Base-by-base conservation (phyloP, 805 yeast species). In the Metschnikowia hibisci region DNA sequence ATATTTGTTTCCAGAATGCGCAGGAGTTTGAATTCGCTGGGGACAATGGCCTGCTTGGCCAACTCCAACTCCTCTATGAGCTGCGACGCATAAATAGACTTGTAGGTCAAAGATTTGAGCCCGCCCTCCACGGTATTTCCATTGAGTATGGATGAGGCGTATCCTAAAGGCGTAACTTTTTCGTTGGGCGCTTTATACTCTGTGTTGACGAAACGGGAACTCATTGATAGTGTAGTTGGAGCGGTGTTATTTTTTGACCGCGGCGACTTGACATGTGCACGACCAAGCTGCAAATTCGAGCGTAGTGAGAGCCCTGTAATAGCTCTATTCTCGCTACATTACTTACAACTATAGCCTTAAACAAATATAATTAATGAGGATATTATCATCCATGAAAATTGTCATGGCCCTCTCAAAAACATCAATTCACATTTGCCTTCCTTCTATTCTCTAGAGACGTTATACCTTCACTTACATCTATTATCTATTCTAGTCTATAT, bases 111-210 rank as follows among this genome's bases (percentile, higher is more conserved):
- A 3, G 72, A 65, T 25, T 58, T 58, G 26, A 70, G 57, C 10
- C 76, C 76, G 4, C 72, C 73, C 46, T 69, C 72, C 14, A 55
- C 57, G 0, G 74, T 69, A 15, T 64, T 55, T 5, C 74, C 76
- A 42, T 65, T 64, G 34, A 67, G 53, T 1, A 70, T 62, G 1
- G 72, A 65, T 4, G 73, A 68, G 4, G 63, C 62, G 22, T 54
- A 58, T 14, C 55, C 55, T 30, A 64, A 55, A 3, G 60, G 37
- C 2, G 60, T 51, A 3, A 44, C 36, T 27, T 30, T 47, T 38
- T 35, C 58, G 29, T 31, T 28, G 15, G 56, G 55, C 43, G 51
- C 55, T 32, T 56, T 58, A 29, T 57, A 54, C 18, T 53, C 55
- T 3, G 58, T 47, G 20, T 28, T 16, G 6, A 32, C 13, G 22